phyloP scores from a whole-genome alignment of 306 rosid genomes.

The Vigna reflexopilosa region DNA sequence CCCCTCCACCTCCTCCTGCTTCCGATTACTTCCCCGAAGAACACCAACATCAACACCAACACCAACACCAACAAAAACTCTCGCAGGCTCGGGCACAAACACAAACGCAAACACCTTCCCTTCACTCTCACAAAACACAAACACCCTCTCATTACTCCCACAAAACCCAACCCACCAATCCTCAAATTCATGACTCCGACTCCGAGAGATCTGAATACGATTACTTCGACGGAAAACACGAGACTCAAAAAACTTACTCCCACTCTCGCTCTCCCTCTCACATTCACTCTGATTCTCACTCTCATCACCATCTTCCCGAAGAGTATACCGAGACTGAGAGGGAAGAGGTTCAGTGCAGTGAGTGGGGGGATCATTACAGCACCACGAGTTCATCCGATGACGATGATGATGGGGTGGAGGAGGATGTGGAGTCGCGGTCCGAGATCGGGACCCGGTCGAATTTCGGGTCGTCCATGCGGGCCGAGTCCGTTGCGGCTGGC shows the following conservation, averaged over 20 bases:
- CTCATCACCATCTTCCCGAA: conserved; percentile 45
- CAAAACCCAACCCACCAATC: not conserved
- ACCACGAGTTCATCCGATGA: conserved; percentile 67
- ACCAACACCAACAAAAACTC: not conserved
- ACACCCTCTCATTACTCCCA: not conserved
- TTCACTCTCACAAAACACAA: conserved; percentile 11
- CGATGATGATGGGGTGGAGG: conserved; percentile 40
- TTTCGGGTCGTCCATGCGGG: conserved; percentile 66
- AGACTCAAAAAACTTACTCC: not conserved
- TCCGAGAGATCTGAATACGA: conserved; percentile 54
- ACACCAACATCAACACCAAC: not conserved
- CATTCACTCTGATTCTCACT: not conserved
- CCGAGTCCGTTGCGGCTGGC: conserved; percentile 48
- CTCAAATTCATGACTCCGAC: conserved; percentile 14
- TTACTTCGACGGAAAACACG: conserved; percentile 34
- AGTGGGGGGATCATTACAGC: conserved; percentile 95
- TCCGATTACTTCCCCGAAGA: conserved; percentile 70
- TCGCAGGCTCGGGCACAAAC: not conserved
- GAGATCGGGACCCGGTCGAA: conserved; percentile 74
- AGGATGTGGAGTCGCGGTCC: conserved; percentile 72
- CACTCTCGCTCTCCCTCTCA: not conserved
- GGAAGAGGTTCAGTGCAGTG: conserved; percentile 96
- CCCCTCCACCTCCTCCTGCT: conserved; percentile 97
- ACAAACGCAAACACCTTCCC: not conserved
- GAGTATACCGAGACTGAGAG: conserved; percentile 72